A percentile compares a stretch with the other conserved stretches of the same genome.
These are phyloP conservation scores for Hevea brasiliensis DNA, from an alignment of 345 rosid species.

Conservation along the genomic window DNA sequence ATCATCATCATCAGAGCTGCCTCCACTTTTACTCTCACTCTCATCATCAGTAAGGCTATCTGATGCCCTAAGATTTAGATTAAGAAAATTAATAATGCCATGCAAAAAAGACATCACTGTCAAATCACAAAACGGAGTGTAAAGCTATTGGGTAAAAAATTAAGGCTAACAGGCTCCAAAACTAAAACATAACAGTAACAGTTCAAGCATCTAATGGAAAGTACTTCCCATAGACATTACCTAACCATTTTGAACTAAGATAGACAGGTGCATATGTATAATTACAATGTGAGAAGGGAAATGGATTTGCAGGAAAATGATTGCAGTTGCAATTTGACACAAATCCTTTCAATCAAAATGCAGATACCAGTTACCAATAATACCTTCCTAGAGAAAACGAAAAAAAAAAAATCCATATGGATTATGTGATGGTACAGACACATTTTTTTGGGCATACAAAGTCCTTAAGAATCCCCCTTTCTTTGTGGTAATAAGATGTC, in stretches of 20 bases:
- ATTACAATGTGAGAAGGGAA: not conserved
- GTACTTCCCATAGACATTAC: too few relatives aligned
- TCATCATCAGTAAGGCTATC: slow-evolving; percentile 57
- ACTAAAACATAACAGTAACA: too few relatives aligned
- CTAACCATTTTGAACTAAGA: not conserved
- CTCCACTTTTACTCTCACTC: slow-evolving; percentile 48
- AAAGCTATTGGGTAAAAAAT: not conserved
- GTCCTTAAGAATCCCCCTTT: too few relatives aligned
- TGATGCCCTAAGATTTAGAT: slow-evolving; percentile 46
- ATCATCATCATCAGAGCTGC: slow-evolving; percentile 50
- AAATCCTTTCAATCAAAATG: not conserved
- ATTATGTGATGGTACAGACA: too few relatives aligned
- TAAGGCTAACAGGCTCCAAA: not conserved
- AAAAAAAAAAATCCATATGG: too few relatives aligned
- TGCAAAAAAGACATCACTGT: not conserved
- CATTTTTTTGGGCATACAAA: too few relatives aligned
- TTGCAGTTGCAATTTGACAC: not conserved
- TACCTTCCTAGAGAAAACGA: too few relatives aligned
- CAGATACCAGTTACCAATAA: not conserved
- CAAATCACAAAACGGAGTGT: not conserved
- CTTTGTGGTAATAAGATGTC: too few relatives aligned
- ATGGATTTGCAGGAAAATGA: not conserved
- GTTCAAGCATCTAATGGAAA: not conserved
- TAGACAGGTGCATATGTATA: not conserved
- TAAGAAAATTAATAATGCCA: not conserved